These are phyloP conservation scores for Penicillium sp. DNA, from an alignment of 2,329 filamentous ascomycete genomes.

Conservation along the genomic window DNA sequence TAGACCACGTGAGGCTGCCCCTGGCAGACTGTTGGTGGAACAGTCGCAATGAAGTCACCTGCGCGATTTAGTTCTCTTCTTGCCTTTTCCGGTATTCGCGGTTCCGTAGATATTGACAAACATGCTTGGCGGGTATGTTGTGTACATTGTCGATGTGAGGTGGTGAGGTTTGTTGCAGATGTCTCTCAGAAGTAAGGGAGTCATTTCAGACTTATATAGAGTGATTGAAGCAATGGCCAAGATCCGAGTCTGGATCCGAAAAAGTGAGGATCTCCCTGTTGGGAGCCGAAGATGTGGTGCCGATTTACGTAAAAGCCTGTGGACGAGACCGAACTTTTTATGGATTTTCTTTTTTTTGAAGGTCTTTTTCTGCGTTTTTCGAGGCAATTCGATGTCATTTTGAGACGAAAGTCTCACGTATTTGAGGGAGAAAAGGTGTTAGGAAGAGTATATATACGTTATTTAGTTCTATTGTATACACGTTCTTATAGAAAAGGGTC, in stretches of 20 bases:
- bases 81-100: background rate
- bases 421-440: background rate
- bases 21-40: constrained; percentile 7
- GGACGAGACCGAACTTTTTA: constrained; percentile 12
- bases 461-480: background rate
- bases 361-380: background rate
- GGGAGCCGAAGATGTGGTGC: constrained; percentile 24
- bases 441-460: background rate
- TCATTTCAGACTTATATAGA: too few relatives aligned
- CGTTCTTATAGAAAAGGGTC: background rate
- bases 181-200: too few relatives aligned
- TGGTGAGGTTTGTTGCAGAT: too few relatives aligned
- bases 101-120: too few relatives aligned
- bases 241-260: constrained; percentile 11
- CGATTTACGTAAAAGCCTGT: constrained; percentile 46
- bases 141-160: too few relatives aligned
- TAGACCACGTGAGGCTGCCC: constrained; percentile 10
- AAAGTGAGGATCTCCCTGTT: constrained; percentile 22
- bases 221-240: constrained; percentile 10
- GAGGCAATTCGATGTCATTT: constrained; percentile 16
- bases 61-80: constrained; percentile 2
- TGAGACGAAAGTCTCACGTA: background rate
- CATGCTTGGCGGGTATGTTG: too few relatives aligned
- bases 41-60: constrained; percentile 2
- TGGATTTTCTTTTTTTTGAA: background rate